Evolutionary conservation across 1,284 basidiomycete species (phyloP).

Genomic region (Coniophora puteana): DNA sequence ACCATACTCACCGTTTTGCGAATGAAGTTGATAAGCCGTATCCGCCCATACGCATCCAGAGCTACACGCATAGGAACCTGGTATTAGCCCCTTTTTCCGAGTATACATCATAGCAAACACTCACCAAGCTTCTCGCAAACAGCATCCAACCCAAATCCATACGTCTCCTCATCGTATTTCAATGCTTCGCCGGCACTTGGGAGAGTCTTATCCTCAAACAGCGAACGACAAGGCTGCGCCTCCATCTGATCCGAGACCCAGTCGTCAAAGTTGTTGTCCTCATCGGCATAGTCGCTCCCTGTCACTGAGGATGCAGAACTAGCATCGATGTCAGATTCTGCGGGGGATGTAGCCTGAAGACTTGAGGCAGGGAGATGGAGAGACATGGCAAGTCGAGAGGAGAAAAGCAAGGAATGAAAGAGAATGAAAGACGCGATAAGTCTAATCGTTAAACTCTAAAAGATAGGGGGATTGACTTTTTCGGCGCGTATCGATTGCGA

Average conservation of each 20-base stretch:
- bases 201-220: conserved; percentile 76
- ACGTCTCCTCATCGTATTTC: conserved; percentile 56
- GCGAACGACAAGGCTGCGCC: conserved; percentile 59
- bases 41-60: conserved; percentile 65
- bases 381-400: too few relatives aligned
- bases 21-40: conserved; percentile 86
- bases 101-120: conserved; percentile 20
- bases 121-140: conserved; percentile 48
- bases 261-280: conserved; percentile 75
- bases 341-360: too few relatives aligned
- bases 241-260: conserved; percentile 70
- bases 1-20: conserved; percentile 55
- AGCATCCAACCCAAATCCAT: conserved; percentile 63
- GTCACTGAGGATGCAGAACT: too few relatives aligned
- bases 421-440: too few relatives aligned
- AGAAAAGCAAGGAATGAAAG: too few relatives aligned
- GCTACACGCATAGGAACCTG: too few relatives aligned
- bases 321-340: too few relatives aligned
- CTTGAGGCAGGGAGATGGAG: background rate
- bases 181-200: conserved; percentile 60
- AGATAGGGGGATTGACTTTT: too few relatives aligned
- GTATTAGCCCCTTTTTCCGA: conserved; percentile 8
- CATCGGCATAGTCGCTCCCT: conserved; percentile 47
- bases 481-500: too few relatives aligned
- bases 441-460: too few relatives aligned